These are phyloP conservation scores for Medicago lupulina DNA, from an alignment of 306 rosid species.

Conservation along the genomic window DNA sequence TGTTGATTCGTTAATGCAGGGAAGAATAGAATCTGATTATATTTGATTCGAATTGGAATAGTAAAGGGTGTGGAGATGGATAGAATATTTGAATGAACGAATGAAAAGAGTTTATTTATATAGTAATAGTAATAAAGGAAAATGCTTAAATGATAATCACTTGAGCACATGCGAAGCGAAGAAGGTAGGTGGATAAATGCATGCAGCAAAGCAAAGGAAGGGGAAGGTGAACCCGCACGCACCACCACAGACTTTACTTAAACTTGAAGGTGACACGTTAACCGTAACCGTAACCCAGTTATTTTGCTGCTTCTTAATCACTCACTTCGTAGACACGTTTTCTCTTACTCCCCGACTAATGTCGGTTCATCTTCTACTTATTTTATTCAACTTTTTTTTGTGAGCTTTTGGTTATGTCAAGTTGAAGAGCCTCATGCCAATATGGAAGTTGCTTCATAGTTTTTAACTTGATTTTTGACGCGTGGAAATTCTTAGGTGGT, in stretches of 20 bases:
- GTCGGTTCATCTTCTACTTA: not conserved
- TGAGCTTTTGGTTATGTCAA: no score
- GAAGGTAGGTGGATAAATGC: not conserved
- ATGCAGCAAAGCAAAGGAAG: not conserved
- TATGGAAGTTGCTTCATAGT: no score
- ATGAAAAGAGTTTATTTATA: no score
- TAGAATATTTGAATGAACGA: not conserved
- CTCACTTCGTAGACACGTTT: not conserved
- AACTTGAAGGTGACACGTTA: slow-evolving; percentile 2
- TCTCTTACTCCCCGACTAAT: not conserved
- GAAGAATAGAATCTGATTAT: not conserved
- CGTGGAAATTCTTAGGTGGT: no score
- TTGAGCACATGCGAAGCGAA: not conserved
- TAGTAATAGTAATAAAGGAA: no score
- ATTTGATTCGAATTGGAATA: not conserved
- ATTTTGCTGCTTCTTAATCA: not conserved
- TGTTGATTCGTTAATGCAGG: not conserved
- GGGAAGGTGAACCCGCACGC: not conserved
- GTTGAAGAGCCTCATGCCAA: no score
- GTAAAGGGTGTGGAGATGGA: not conserved
- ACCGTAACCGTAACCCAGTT: not conserved
- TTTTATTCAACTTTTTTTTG: no score
- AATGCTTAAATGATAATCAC: no score
- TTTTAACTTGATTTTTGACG: no score
- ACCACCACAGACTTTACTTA: not conserved